Conservation (phyloP, 345 rosid species). For the Eucalyptus marginata region DNA sequence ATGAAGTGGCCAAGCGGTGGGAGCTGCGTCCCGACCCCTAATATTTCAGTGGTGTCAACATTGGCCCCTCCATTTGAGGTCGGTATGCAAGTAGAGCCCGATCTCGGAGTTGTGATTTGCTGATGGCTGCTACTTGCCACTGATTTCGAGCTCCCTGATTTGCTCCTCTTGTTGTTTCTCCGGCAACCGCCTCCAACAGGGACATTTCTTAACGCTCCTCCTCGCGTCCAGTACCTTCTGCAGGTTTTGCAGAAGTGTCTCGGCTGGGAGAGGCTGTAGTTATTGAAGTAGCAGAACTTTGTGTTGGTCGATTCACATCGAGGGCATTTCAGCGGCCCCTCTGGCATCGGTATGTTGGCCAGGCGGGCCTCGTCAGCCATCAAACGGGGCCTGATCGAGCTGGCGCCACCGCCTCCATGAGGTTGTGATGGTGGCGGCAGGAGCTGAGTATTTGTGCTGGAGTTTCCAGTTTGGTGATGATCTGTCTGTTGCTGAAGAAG, state of each 20-base stretch:
- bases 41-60: conserved; percentile 2
- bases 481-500: conserved; percentile 19
- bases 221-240: conserved; percentile 96
- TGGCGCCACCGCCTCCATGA: conserved; percentile 34
- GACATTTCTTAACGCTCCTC: conserved; percentile 79
- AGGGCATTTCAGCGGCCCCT: conserved; percentile 71
- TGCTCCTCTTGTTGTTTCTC: conserved; percentile 81
- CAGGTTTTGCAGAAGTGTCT: conserved; percentile 98
- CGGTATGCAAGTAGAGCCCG: conserved; percentile 25
- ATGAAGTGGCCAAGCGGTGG: conserved; percentile 26
- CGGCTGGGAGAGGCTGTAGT: conserved; percentile 95
- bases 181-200: conserved; percentile 95
- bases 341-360: conserved; percentile 80
- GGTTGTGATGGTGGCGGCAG: conserved; percentile 43
- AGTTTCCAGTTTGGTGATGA: conserved; percentile 19
- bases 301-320: conserved; percentile 94
- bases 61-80: conserved; percentile 14
- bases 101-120: conserved; percentile 2
- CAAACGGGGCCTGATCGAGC: conserved; percentile 77
- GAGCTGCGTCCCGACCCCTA: conserved; percentile 32
- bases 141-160: conserved; percentile 39
- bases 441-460: conserved; percentile 8
- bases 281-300: conserved; percentile 94
- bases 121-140: conserved; percentile 22
- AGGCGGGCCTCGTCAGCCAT: conserved; percentile 90